Percentiles rank a stretch among this genome's conserved stretches.
These are phyloP conservation scores for Aureobasidium sp. DNA, from an alignment of 2,329 filamentous ascomycete species.

Conservation along the genomic window DNA sequence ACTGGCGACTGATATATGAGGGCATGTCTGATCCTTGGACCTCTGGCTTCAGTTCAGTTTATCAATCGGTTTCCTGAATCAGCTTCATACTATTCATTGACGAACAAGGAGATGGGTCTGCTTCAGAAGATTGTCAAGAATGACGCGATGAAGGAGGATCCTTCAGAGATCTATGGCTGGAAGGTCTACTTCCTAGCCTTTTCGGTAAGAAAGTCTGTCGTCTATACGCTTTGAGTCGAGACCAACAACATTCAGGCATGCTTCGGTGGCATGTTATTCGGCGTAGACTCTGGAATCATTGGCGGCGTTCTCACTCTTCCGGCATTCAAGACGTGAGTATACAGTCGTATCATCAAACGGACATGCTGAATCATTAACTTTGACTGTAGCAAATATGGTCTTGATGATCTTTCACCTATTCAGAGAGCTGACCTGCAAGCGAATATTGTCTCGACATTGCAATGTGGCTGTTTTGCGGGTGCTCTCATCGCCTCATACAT, in stretches of 20 bases:
- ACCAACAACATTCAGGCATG: conserved; percentile 40
- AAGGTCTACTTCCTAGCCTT: conserved; percentile 57
- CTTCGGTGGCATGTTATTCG: conserved; percentile 64
- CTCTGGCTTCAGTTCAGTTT: background rate
- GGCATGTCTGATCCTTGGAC: background rate
- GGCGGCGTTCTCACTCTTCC: conserved; percentile 58
- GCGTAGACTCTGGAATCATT: conserved; percentile 60
- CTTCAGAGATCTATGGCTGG: conserved; percentile 63
- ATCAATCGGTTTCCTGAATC: background rate
- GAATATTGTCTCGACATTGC: conserved; percentile 65
- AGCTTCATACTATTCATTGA: background rate
- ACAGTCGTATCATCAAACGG: background rate
- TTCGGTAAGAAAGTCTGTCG: conserved; percentile 35
- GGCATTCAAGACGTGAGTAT: conserved; percentile 47
- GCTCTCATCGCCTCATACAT: conserved; percentile 52
- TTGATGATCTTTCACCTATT: conserved; percentile 33
- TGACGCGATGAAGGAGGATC: conserved; percentile 63
- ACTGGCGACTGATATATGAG: conserved; percentile 5
- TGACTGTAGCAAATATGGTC: conserved; percentile 44
- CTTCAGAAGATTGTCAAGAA: conserved; percentile 56
- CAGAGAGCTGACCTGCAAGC: conserved; percentile 50
- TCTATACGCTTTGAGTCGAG: background rate
- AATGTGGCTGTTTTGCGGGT: conserved; percentile 61
- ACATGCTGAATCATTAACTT: background rate
- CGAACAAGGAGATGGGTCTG: conserved; percentile 27